These are phyloP conservation scores for Trichothecium sympodiale DNA, from an alignment of 2,329 filamentous ascomycete species.

Conservation along the genomic window DNA sequence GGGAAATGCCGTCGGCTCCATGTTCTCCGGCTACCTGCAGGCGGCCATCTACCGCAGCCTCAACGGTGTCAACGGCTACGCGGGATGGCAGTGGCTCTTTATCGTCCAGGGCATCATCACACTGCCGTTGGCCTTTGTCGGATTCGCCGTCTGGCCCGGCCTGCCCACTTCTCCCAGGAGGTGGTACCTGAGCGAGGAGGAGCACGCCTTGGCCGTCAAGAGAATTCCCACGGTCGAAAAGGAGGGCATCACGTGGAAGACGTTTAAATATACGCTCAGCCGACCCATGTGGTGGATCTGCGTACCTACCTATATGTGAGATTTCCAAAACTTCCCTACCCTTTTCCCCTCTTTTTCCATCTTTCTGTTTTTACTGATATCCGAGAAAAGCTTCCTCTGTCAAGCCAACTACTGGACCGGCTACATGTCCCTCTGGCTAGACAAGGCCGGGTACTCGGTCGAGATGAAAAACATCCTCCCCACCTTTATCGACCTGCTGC, in stretches of 20 bases:
- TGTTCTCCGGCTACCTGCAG: constrained; percentile 16
- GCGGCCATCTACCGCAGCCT: constrained; percentile 25
- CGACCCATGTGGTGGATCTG: constrained; percentile 15
- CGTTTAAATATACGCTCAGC: constrained; percentile 13
- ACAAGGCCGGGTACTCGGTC: constrained; percentile 11
- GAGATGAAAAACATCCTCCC: constrained; percentile 16
- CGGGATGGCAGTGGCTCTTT: constrained; percentile 31
- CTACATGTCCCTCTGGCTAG: constrained; percentile 18
- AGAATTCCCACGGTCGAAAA: constrained; percentile 11
- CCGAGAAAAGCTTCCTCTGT: constrained; percentile 8
- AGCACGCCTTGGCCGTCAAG: constrained; percentile 11
- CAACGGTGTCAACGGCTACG: constrained; percentile 28
- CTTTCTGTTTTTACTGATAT: constrained; percentile 7
- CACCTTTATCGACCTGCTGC: constrained; percentile 15
- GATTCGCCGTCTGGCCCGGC: constrained; percentile 16
- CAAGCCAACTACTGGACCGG: constrained; percentile 14
- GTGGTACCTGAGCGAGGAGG: constrained; percentile 13
- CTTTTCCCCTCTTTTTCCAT: constrained; percentile 5
- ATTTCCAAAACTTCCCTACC: not conserved
- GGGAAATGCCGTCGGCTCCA: constrained; percentile 14
- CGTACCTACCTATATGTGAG: constrained; percentile 12
- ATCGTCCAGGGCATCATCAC: constrained; percentile 22
- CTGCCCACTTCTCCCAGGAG: constrained; percentile 11
- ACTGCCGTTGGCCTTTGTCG: constrained; percentile 15
- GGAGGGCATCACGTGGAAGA: constrained; percentile 13